Evolutionary conservation across 176 grass and related monocot genomes (phyloP).

Genomic region (Tillandsia leiboldiana): DNA sequence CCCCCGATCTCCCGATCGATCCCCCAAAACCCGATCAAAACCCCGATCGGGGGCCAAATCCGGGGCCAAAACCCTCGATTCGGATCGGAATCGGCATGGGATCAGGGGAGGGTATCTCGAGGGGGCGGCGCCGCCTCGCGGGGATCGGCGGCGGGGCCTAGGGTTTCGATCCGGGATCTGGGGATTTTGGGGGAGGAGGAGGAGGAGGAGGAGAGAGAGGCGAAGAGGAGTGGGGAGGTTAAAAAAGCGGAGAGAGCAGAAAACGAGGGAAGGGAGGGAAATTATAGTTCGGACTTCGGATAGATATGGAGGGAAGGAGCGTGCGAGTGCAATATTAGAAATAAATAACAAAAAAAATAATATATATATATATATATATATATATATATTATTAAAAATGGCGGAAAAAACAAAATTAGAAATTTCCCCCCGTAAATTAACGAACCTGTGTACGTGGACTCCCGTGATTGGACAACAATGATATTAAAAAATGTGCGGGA

Average conservation of each 20-base stretch:
- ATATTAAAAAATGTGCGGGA: too few relatives aligned
- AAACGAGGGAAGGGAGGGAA: slow-evolving; percentile 8
- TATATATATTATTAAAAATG: slow-evolving; percentile 4
- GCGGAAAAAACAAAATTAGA: slow-evolving; percentile 11
- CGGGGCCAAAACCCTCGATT: background rate
- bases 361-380: background rate
- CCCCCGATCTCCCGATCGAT: slow-evolving; percentile 11
- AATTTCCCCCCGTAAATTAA: background rate
- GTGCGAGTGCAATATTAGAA: background rate
- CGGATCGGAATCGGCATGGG: background rate
- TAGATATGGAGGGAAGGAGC: slow-evolving; percentile 17
- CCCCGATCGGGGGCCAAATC: slow-evolving; percentile 9
- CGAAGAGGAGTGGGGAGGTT: slow-evolving; percentile 10
- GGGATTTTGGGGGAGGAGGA: background rate
- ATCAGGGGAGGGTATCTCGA: background rate
- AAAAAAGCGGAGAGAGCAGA: background rate
- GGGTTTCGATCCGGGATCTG: slow-evolving; percentile 21
- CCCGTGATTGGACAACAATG: too few relatives aligned
- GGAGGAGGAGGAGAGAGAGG: slow-evolving; percentile 1
- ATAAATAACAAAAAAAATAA: background rate
- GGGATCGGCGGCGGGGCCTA: slow-evolving; percentile 6
- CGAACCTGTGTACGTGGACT: background rate
- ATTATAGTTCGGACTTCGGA: slow-evolving; percentile 11
- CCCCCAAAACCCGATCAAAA: background rate
- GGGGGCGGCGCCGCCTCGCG: too few relatives aligned